These are phyloP conservation scores for Pythium rishiriense DNA, from an alignment of 352 stramenopile species.

Conservation along the genomic window DNA sequence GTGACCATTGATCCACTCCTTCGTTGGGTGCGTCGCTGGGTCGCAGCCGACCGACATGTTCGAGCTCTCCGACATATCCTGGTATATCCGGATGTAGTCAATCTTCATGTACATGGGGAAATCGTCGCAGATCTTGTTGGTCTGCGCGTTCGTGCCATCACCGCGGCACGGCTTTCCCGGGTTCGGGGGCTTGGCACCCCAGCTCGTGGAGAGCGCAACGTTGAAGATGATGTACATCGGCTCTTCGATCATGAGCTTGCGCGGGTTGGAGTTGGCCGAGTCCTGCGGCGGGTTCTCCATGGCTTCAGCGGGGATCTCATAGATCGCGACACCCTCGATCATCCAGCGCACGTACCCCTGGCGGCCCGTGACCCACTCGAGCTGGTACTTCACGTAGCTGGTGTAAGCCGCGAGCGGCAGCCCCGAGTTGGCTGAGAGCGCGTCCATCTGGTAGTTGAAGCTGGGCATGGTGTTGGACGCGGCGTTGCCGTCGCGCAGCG, in stretches of 20 bases:
- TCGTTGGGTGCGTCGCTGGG: conserved; percentile 34
- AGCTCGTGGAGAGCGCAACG: conserved; percentile 87
- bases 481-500: conserved; percentile 31
- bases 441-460: conserved; percentile 75
- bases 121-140: conserved; percentile 59
- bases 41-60: conserved; percentile 42
- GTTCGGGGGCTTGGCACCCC: conserved; percentile 62
- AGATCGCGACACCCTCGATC: conserved; percentile 47
- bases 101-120: conserved; percentile 72
- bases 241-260: conserved; percentile 76
- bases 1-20: conserved; percentile 39
- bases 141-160: conserved; percentile 36
- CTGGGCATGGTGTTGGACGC: conserved; percentile 47
- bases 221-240: conserved; percentile 94
- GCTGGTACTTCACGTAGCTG: conserved; percentile 59
- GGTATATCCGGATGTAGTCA: conserved; percentile 33
- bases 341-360: conserved; percentile 68
- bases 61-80: conserved; percentile 43
- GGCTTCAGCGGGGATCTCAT: conserved; percentile 49
- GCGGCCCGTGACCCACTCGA: conserved; percentile 65
- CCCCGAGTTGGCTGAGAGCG: conserved; percentile 65
- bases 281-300: conserved; percentile 53
- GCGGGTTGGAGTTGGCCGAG: conserved; percentile 38
- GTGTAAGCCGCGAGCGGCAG: conserved; percentile 52
- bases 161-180: conserved; percentile 41